Evolutionary conservation across 768 basidiomycete species (phyloP).

Genomic region (Mycena alexandri): DNA sequence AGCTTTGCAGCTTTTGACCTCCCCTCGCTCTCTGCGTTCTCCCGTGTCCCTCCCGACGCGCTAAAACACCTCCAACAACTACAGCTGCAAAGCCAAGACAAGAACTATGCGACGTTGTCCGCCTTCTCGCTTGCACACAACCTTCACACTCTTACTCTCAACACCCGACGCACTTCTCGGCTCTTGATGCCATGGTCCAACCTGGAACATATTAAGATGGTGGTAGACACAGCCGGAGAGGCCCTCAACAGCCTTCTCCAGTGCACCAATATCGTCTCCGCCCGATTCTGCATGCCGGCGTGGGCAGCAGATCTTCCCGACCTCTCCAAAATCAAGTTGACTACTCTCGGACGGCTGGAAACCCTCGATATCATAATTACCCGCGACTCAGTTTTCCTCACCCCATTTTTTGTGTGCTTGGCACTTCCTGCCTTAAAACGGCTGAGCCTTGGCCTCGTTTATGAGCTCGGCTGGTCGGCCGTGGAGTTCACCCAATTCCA

Average conservation of each 20-base stretch:
- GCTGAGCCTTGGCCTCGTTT: not conserved
- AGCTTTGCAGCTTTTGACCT: not conserved
- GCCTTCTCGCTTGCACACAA: not conserved
- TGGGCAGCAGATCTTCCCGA: not conserved
- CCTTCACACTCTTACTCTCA: not conserved
- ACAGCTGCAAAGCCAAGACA: not conserved
- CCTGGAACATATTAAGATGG: not conserved
- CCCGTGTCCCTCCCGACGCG: not conserved
- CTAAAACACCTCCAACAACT: not conserved
- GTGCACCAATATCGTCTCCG: slow-evolving; percentile 8
- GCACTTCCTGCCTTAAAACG: slow-evolving; percentile 18
- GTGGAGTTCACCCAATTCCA: slow-evolving; percentile 20
- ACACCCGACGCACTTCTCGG: not conserved
- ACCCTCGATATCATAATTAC: not conserved
- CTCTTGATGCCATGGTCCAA: slow-evolving; percentile 26
- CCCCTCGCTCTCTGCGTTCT: not conserved
- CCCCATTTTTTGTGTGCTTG: slow-evolving; percentile 14
- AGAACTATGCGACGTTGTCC: not conserved
- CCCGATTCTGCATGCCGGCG: not conserved
- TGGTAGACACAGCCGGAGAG: not conserved
- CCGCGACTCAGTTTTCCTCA: not conserved
- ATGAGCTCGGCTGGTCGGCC: not conserved
- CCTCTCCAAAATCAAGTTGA: not conserved
- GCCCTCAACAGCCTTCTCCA: slow-evolving; percentile 14
- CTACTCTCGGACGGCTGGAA: slow-evolving; percentile 5